These are phyloP conservation scores for Penicillium italicum DNA, from an alignment of 2,329 filamentous ascomycete species.

Conservation along the genomic window DNA sequence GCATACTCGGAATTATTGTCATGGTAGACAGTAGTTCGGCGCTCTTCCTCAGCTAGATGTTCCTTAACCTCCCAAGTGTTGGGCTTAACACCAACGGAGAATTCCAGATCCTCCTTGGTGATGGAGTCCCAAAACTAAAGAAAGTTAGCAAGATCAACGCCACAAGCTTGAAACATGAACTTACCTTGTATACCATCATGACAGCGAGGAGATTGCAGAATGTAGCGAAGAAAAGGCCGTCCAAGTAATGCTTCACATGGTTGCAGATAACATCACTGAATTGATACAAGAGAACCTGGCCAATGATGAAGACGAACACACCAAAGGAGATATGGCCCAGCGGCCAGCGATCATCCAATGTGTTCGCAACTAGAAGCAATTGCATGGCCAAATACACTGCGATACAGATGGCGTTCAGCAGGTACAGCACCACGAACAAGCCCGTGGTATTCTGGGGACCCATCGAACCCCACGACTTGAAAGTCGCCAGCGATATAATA, in stretches of 20 bases:
- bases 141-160: constrained; percentile 29
- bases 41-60: constrained; percentile 74
- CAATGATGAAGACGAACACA: constrained; percentile 83
- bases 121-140: constrained; percentile 96
- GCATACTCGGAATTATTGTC: constrained; percentile 52
- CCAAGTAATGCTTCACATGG: constrained; percentile 82
- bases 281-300: constrained; percentile 88
- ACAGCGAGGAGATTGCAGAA: constrained; percentile 89
- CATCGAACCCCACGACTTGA: constrained; percentile 85
- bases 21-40: constrained; percentile 67
- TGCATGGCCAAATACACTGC: constrained; percentile 84
- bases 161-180: constrained; percentile 17
- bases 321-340: constrained; percentile 88
- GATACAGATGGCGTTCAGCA: constrained; percentile 83
- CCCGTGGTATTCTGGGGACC: constrained; percentile 81
- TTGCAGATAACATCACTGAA: constrained; percentile 83
- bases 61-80: constrained; percentile 99
- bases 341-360: constrained; percentile 92
- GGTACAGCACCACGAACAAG: constrained; percentile 85
- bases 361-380: constrained; percentile 80
- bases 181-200: constrained; percentile 99
- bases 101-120: constrained; percentile 95
- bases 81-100: constrained; percentile 89
- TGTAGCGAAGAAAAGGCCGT: constrained; percentile 91
- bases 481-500: constrained; percentile 83